Evolutionary conservation across 2,329 filamentous ascomycete genomes (phyloP), one percentile per base, ranked within the genome.

Genomic region (Chaetomium strumarium): DNA sequence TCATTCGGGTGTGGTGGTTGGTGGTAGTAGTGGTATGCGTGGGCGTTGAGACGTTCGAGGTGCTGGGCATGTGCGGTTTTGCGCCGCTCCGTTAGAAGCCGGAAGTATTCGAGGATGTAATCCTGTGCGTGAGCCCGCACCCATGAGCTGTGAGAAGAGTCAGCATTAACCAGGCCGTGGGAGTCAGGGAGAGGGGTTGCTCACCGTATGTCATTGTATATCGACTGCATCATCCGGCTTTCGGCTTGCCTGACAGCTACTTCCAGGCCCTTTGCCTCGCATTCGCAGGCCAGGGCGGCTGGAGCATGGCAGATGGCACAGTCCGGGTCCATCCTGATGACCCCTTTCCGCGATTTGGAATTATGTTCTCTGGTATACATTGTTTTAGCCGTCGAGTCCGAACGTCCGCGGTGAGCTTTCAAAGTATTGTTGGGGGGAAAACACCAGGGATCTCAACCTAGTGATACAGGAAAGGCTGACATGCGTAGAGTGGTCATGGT

Each of bases 301-400:
- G 83, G 80, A 57, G 76, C 75, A 63, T 75, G 74, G 67, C 83
- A 86, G 64, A 86, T 82, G 49, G 83, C 83, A 68, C 83, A 86
- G 69, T 85, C 80, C 40, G 83, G 83, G 63, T 86, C 83, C 80
- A 85, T 85, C 68, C 75, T 83, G 67, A 79, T 75, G 66, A 77
- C 62, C 56, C 71, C 66, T 68, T 77, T 78, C 62, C 72, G 70
- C 62, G 65, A 61, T 61, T 71, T 71, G 55, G 67, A 62, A 49
- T 71, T 69, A 57, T 68, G 64, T 51, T 74, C 72, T 72, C 71
- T 78, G 64, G 67, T 58, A 72, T 74, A 75, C 76, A 80, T 80
- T 56, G 49, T 63, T 52, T 66, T 60, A 67, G 65, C 62, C 63
- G 61, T 63, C 60, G 49, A 58, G 55, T 46, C 53, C 40, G 53